These are phyloP conservation scores for Venustampulla echinocandica DNA, from an alignment of 495 filamentous ascomycete species.

Conservation along the genomic window DNA sequence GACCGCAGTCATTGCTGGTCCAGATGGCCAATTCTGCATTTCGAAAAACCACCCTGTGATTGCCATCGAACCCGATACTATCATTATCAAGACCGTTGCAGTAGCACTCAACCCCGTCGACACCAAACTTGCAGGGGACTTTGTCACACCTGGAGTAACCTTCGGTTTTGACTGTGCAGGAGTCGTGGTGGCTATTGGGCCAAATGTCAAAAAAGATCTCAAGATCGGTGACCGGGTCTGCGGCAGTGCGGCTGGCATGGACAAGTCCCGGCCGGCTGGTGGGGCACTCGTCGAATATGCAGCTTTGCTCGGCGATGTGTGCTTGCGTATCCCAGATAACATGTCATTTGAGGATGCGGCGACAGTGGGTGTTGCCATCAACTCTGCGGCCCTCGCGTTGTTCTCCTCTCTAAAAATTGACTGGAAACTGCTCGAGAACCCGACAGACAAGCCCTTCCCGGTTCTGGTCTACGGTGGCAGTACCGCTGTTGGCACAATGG, in stretches of 20 bases:
- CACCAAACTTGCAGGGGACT: slow-evolving; percentile 24
- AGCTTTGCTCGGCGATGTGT: slow-evolving; percentile 22
- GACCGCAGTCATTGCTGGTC: neutral
- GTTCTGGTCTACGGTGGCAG: slow-evolving; percentile 54
- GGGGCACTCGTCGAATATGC: slow-evolving; percentile 46
- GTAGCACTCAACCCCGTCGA: slow-evolving; percentile 39
- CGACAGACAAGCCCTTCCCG: slow-evolving; percentile 27
- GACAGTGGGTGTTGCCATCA: slow-evolving; percentile 43
- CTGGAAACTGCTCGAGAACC: slow-evolving; percentile 21
- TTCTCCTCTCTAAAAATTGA: slow-evolving; percentile 28
- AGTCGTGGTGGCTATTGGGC: slow-evolving; percentile 30
- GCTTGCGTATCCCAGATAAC: slow-evolving; percentile 35
- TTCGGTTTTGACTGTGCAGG: slow-evolving; percentile 38
- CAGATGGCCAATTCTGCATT: no score
- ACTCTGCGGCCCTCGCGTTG: slow-evolving; percentile 39
- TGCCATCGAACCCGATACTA: no score
- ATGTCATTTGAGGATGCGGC: slow-evolving; percentile 38
- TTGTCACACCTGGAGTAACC: slow-evolving; percentile 25
- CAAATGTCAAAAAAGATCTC: slow-evolving; percentile 28
- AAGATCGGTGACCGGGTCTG: slow-evolving; percentile 31
- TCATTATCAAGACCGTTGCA: slow-evolving; percentile 26
- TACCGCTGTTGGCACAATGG: slow-evolving; percentile 40
- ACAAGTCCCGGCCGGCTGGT: slow-evolving; percentile 30
- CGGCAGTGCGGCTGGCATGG: slow-evolving; percentile 36
- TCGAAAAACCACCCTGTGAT: no score